A percentile compares a stretch with the other conserved stretches of the same genome.
These are phyloP conservation scores for Dillenia turbinata DNA, from an alignment of 164 flowering plant species.

Conservation along the genomic window DNA sequence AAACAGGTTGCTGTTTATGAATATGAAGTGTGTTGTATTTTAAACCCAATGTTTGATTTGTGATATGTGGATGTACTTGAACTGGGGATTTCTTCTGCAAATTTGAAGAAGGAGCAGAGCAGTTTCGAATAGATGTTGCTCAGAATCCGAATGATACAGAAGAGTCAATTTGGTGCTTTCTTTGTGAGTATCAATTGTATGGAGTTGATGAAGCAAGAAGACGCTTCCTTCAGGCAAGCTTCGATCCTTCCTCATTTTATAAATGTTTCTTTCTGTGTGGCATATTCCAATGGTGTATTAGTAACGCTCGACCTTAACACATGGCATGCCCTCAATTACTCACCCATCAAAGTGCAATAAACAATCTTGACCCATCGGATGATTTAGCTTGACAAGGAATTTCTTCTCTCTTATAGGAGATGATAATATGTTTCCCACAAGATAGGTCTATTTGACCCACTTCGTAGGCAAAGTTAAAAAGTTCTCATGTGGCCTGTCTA, in stretches of 20 bases:
- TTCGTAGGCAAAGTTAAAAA: no score
- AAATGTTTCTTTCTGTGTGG: not conserved
- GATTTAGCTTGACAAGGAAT: no score
- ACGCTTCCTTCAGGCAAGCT: conserved; percentile 65
- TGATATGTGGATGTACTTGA: not conserved
- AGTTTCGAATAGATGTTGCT: conserved; percentile 89
- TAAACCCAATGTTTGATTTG: not conserved
- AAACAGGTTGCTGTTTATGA: not conserved
- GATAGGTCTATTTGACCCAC: no score
- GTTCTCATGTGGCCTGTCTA: no score
- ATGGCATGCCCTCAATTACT: no score
- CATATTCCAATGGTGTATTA: no score
- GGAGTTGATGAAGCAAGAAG: conserved; percentile 80
- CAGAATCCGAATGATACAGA: conserved; percentile 96
- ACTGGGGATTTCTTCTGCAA: conserved; percentile 25
- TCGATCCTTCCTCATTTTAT: no score
- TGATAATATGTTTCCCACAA: no score
- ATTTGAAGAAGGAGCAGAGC: conserved; percentile 95
- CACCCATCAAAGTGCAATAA: no score
- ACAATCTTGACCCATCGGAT: no score
- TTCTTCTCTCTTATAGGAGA: no score
- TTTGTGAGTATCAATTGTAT: conserved; percentile 84
- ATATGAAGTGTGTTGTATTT: not conserved
- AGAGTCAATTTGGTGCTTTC: conserved; percentile 97
- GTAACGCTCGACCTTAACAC: no score